Percentiles rank a stretch among this genome's conserved stretches.
Conservation (phyloP, 1,284 basidiomycete genomes). For the Chiua sp. region DNA sequence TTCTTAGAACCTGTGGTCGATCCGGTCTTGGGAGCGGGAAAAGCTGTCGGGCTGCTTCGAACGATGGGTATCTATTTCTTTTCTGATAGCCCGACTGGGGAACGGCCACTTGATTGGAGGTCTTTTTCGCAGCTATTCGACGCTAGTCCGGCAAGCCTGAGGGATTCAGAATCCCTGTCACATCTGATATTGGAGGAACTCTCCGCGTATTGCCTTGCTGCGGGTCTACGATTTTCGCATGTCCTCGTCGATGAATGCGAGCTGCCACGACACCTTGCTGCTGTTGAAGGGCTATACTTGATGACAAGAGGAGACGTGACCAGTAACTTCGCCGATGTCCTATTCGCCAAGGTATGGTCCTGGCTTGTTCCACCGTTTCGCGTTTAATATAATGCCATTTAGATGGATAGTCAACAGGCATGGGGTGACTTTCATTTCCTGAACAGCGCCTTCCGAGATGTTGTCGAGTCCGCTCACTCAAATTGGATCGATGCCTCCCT, state of each 20-base stretch:
- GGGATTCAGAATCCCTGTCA: conserved; percentile 66
- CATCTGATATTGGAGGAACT: conserved; percentile 66
- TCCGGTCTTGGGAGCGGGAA: conserved; percentile 73
- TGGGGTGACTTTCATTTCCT: conserved; percentile 89
- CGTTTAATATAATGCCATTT: not conserved
- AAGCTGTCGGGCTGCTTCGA: conserved; percentile 76
- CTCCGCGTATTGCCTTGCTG: conserved; percentile 59
- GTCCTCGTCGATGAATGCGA: conserved; percentile 75
- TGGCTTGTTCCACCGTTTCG: not conserved
- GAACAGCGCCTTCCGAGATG: conserved; percentile 77
- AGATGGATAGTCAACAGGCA: conserved; percentile 74
- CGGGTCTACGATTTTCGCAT: conserved; percentile 60
- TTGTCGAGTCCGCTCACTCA: conserved; percentile 56
- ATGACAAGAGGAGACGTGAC: conserved; percentile 78
- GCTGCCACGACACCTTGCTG: conserved; percentile 69
- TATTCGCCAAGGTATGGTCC: conserved; percentile 71
- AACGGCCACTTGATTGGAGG: conserved; percentile 23
- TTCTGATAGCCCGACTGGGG: conserved; percentile 29
- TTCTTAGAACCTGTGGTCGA: conserved; percentile 66
- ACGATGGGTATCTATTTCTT: conserved; percentile 41
- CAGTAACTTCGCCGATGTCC: conserved; percentile 69
- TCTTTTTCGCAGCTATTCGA: conserved; percentile 40
- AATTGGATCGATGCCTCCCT: conserved; percentile 67
- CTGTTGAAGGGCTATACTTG: conserved; percentile 76
- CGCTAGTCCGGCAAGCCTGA: conserved; percentile 30